Evolutionary conservation across 2,329 filamentous ascomycete genomes (phyloP).

Genomic region (Aspergillus arachidicola): DNA sequence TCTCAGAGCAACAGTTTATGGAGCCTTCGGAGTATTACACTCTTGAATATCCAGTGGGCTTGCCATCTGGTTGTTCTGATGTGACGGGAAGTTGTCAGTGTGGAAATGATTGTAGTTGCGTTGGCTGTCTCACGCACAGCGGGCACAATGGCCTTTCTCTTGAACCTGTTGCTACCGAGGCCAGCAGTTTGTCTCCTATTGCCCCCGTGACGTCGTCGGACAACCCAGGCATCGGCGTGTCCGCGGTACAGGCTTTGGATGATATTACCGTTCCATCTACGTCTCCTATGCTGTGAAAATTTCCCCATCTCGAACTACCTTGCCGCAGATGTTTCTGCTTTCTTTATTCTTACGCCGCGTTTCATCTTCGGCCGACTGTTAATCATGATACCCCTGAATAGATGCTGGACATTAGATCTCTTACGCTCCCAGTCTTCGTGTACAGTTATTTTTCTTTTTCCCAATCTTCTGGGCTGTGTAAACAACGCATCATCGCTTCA

Average conservation of each 20-base stretch:
- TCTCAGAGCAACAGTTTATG: conserved; percentile 37
- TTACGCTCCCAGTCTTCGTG: conserved; percentile 11
- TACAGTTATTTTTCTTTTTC: neutral
- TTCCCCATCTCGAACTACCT: neutral
- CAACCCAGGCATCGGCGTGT: conserved; percentile 11
- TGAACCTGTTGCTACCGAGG: conserved; percentile 22
- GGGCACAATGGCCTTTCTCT: conserved; percentile 51
- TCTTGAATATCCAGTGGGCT: conserved; percentile 43
- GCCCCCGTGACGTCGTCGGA: conserved; percentile 5
- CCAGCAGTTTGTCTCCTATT: neutral
- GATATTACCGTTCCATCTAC: conserved; percentile 24
- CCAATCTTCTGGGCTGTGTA: neutral
- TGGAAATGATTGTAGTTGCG: conserved; percentile 54
- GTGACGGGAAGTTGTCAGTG: conserved; percentile 55
- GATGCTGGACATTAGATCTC: conserved; percentile 19
- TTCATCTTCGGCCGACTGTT: conserved; percentile 23
- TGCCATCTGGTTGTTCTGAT: conserved; percentile 48
- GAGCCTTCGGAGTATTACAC: conserved; percentile 46
- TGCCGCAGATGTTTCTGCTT: neutral
- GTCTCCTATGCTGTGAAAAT: conserved; percentile 24
- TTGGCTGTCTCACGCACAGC: conserved; percentile 56
- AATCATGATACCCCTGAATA: conserved; percentile 33
- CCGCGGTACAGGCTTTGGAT: conserved; percentile 22
- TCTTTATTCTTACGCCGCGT: neutral
- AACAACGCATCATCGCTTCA: neutral